Percentiles rank a stretch among this genome's conserved stretches.
phyloP scores from a whole-genome alignment of 2,329 filamentous ascomycete genomes.

The Fusarium nygamai region DNA sequence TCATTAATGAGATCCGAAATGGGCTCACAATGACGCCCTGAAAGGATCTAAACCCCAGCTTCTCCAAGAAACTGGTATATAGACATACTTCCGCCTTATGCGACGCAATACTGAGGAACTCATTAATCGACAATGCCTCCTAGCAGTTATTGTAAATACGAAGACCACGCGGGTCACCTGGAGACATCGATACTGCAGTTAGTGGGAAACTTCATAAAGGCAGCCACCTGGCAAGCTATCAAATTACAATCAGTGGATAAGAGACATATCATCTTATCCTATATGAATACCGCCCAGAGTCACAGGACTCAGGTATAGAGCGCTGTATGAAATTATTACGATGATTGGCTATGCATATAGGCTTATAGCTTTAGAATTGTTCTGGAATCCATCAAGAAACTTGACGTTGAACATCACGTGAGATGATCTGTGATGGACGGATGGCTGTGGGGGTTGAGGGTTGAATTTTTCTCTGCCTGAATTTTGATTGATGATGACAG shows the following conservation, averaged over 20 bases:
- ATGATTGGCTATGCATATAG: not conserved
- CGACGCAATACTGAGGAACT: not conserved
- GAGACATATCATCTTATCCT: not conserved
- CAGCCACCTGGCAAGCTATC: not conserved
- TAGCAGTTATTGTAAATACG: not conserved
- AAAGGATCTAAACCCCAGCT: no score
- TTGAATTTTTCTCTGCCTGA: constrained; percentile 5
- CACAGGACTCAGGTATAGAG: not conserved
- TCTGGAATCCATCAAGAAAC: constrained; percentile 12
- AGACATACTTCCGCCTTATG: no score
- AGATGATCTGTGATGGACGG: not conserved
- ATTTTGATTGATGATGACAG: not conserved
- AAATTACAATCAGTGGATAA: not conserved
- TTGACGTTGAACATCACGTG: constrained; percentile 20
- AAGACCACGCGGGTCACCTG: not conserved
- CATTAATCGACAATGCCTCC: not conserved
- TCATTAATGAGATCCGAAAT: not conserved
- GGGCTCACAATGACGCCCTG: not conserved
- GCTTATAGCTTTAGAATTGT: not conserved
- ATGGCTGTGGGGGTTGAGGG: not conserved
- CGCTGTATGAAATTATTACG: not conserved
- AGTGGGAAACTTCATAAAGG: not conserved
- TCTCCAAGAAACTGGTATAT: no score
- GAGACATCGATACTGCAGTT: not conserved
- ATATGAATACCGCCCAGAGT: not conserved